Evolutionary conservation across 768 basidiomycete genomes (phyloP), one percentile per base, ranked within the genome.

Genomic region (Porphyrellus cyaneotinctus): DNA sequence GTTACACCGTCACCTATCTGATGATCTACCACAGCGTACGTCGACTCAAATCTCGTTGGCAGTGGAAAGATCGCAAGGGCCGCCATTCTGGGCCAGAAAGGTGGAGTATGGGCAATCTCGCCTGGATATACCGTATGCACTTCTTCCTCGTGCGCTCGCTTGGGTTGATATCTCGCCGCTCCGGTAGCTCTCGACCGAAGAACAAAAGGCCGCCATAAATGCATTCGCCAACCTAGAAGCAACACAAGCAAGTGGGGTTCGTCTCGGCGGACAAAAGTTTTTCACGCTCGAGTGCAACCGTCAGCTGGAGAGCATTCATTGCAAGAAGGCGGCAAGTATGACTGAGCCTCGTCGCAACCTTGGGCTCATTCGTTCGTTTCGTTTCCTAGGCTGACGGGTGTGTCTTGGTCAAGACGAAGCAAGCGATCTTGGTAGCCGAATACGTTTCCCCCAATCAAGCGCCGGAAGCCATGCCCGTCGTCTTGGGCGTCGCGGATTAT

Each of bases 401-500:
- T 33, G 61, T 80, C 28, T 62, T 93, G 53, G 84, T 88, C 43
- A 88, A 88, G 76, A 95, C 91, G 17, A 86, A 78, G 55, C 87
- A 89, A 63, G 91, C 90, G n/a, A 74, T 95, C 51, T 75, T 97
- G 47, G 83, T 97, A 20, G 81, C 82, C 6, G 84, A 85, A 64
- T 97, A 95, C 70, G 53, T 53, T 64, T 67, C 36, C n/a, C n/a
- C n/a, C n/a, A n/a, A n/a, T n/a, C 86, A 88, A 65, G 84, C 83
- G 2, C 60, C 72, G 15, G 93, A 95, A 66, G 75, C 79, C 17
- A 86, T 82, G 20, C 63, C 77, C 15, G 58, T 88, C 33, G 88
- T 88, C 36, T 83, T 88, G 68, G 64, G 61, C 6, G 73, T 95
- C 22, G 91, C 83, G 31, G 88, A 93, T 69, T 92, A 94, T 70